phyloP scores from a whole-genome alignment of 768 basidiomycete genomes.

The Mycena amicta region DNA sequence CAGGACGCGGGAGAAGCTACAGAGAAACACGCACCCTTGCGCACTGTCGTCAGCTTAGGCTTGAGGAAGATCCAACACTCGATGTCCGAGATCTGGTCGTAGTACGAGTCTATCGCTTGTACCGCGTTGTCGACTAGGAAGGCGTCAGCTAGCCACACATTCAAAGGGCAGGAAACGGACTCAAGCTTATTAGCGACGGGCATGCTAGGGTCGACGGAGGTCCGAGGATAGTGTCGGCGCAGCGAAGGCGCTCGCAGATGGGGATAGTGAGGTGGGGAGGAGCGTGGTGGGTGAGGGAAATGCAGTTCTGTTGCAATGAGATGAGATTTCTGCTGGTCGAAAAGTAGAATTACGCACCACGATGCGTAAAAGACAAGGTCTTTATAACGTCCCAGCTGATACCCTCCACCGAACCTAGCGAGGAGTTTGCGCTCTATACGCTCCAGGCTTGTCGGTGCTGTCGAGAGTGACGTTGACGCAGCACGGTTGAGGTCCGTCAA shows the following conservation, averaged over 20 bases:
- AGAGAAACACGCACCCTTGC: conserved; percentile 45
- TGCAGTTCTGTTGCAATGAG: conserved; percentile 57
- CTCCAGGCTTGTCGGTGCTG: too few relatives aligned
- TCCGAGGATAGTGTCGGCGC: conserved; percentile 62
- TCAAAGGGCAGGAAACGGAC: conserved; percentile 26
- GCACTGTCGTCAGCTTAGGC: conserved; percentile 60
- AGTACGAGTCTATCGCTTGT: conserved; percentile 71
- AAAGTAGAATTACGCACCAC: conserved; percentile 54
- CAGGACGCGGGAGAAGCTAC: neutral
- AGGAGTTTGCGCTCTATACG: too few relatives aligned
- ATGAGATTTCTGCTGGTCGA: conserved; percentile 61
- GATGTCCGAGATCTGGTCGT: conserved; percentile 57
- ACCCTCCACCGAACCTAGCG: too few relatives aligned
- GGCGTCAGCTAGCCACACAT: neutral
- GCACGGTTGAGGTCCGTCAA: too few relatives aligned
- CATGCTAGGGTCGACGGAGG: conserved; percentile 61
- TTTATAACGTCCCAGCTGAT: conserved; percentile 65
- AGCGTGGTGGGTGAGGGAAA: conserved; percentile 30
- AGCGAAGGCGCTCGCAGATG: conserved; percentile 57
- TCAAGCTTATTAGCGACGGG: conserved; percentile 48
- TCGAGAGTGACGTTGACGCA: too few relatives aligned
- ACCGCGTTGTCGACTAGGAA: conserved; percentile 65
- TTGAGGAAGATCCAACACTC: conserved; percentile 62
- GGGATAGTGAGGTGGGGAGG: conserved; percentile 50
- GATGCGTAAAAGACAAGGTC: conserved; percentile 56